Evolutionary conservation across 1,284 basidiomycete species (phyloP).

Genomic region (Boletellus deceptivus): DNA sequence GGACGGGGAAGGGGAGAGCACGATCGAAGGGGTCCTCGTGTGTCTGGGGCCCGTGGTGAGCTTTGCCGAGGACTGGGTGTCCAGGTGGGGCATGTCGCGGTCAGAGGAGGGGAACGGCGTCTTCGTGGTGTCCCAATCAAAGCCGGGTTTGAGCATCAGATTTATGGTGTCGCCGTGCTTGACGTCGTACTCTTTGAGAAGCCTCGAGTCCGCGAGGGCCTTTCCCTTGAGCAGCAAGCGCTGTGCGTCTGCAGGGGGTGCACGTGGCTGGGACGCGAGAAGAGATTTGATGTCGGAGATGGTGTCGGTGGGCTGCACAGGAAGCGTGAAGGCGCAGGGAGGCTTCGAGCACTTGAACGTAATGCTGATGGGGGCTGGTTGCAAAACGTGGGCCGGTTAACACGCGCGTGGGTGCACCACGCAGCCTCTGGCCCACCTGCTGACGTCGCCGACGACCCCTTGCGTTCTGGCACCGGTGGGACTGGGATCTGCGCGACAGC

Average conservation of each 20-base stretch:
- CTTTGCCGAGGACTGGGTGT: conserved; percentile 21
- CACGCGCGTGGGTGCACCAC: conserved; percentile 3
- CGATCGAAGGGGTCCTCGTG: conserved; percentile 68
- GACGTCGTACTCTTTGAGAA: conserved; percentile 85
- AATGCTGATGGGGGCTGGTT: conserved; percentile 57
- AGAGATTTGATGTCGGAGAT: conserved; percentile 75
- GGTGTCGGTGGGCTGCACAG: conserved; percentile 73
- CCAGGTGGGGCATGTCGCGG: conserved; percentile 18
- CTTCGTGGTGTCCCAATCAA: conserved; percentile 60
- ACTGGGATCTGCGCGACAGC: conserved; percentile 49
- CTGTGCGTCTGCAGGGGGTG: conserved; percentile 74
- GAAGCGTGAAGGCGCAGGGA: conserved; percentile 67
- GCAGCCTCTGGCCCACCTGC: conserved; percentile 33
- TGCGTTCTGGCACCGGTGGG: conserved; percentile 55
- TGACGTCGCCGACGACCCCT: conserved; percentile 35
- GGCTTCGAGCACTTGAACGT: conserved; percentile 91
- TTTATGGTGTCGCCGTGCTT: conserved; percentile 78
- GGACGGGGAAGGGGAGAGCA: conserved; percentile 71
- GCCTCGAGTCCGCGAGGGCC: conserved; percentile 80
- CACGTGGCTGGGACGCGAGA: conserved; percentile 59
- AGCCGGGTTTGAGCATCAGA: conserved; percentile 79
- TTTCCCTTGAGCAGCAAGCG: conserved; percentile 90
- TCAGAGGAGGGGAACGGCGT: conserved; percentile 18
- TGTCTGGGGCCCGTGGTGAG: conserved; percentile 40
- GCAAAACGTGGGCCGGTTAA: conserved; percentile 11